Base-by-base conservation (phyloP, 176 grass and related monocot genomes). In the Rhynchospora tenuis region DNA sequence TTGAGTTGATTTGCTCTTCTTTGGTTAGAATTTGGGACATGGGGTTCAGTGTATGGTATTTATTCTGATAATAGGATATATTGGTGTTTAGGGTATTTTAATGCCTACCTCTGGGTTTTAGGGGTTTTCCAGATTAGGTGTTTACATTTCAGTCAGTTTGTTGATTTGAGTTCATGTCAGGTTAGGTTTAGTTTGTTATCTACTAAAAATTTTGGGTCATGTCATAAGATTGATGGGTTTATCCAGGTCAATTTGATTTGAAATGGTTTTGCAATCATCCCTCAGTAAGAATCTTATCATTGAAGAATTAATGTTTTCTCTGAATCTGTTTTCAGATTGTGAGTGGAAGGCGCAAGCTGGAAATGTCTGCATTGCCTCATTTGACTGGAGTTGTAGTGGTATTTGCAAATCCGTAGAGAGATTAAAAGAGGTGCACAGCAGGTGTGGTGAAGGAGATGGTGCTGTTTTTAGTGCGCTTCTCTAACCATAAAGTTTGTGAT, bases 371-470 rank as follows among this genome's bases (percentile, higher is more conserved):
- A 87, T 91, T 28, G 95, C 95, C 10, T 94, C 95, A 1, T 98
- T 98, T 23, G 95, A 98, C 28, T 98, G 95, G 95, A 90, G 72
- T 63, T 98, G 95, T 83, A 98, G 92, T 58, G 95, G 95, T 14
- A 91, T 98, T 80, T 98, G 95, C 90, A 94, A 91, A 24, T 91
- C 95, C 5, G 95, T 94, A 2, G 95, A 98, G 71, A 90, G 87
- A 83, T 72, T 98, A 79, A 91, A 89, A 59, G 83, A 94, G 20
- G 92, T 97, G 80, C 94, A 97, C 64, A 57, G 50, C 17, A 87
- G 85, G 61, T 97, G 94, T 20, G 79, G 95, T 16, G 95, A 98
- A 91, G 95, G 95, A 54, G 90, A 94, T 14, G 92, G 90, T 16
- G 90, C 89, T 2, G 88, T 93, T 81, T 98, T 91, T 85, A 93